Evolutionary conservation across 257 asterid genomes (phyloP), one percentile per base, ranked within the genome.

Genomic region (Solanum tarapatanum): DNA sequence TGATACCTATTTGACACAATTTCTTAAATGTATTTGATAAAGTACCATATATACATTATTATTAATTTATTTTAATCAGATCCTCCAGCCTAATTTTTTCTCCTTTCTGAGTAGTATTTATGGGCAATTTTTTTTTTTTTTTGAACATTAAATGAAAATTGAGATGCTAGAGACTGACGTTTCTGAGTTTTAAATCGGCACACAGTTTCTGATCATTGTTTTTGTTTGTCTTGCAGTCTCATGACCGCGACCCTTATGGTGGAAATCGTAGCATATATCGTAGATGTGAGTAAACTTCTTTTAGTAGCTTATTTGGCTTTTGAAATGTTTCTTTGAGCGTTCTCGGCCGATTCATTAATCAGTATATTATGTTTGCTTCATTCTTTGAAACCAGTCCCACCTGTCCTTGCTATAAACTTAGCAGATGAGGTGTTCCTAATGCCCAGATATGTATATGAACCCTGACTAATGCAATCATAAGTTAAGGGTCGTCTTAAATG

Each of bases 251-350:
- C 69, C 89, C 90, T 86, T 89, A 86, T 89, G 84, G 84, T 87
- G 92, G 89, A 83, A 84, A 69, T 84, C 39, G 60, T 88, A 90
- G 58, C 72, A 7, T 72, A 60, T 91, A 89, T 74, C 93, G 69
- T 51, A 89, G 92, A 93, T 83, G 96, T 92, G 88, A 90, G 91
- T 90, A 23, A 74, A 66, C 68, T 69, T 37, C 79, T 68, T 69
- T 32, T 68, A 58, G 64, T 26, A 37, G 13, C 87, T 66, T 36
- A 30, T 64, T 84, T 48, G 37, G 28, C 84, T 62, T 21, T 70
- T 79, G 36, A 26, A 76, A 26, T 77, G 62, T 43, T 41, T 24
- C 33, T 77, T 77, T 24, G 35, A 41, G n/a, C 21, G 14, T 16
- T 16, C 83, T 76, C 11, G 1, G 55, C 35, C 17, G n/a, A 77